phyloP scores from a whole-genome alignment of 2,329 filamentous ascomycete genomes.

The Amauroascus verrucosus region DNA sequence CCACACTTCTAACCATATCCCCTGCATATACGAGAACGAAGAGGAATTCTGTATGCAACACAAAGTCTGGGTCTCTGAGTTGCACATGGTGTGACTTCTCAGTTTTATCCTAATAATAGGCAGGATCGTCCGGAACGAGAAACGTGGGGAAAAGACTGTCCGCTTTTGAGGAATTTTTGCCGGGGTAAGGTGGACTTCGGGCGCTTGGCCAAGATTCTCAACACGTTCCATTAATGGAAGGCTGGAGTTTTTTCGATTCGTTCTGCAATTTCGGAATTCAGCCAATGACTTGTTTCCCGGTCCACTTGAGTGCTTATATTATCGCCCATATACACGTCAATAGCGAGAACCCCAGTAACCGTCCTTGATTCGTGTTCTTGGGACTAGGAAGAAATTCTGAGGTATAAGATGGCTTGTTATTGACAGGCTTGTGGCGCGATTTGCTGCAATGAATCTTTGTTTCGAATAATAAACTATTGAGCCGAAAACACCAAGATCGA shows the following conservation, averaged over 20 bases:
- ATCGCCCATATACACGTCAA: not conserved
- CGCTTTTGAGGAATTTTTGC: slow-evolving; percentile 4
- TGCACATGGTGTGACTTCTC: not conserved
- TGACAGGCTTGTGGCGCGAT: not conserved
- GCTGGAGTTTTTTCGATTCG: slow-evolving; percentile 5
- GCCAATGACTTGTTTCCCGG: not conserved
- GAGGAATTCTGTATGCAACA: not conserved
- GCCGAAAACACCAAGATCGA: slow-evolving; percentile 2
- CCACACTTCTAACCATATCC: not conserved
- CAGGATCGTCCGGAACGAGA: slow-evolving; percentile 7
- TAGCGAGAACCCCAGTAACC: not conserved
- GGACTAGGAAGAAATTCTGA: not conserved
- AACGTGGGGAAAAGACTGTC: slow-evolving; percentile 4
- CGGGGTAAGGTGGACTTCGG: not conserved
- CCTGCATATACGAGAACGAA: slow-evolving; percentile 4
- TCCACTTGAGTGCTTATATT: too few relatives aligned
- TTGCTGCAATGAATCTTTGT: not conserved
- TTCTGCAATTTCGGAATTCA: not conserved
- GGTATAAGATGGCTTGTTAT: not conserved
- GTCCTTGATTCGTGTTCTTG: not conserved
- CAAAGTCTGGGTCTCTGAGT: not conserved
- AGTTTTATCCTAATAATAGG: not conserved
- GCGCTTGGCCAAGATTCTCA: not conserved
- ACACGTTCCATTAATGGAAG: not conserved
- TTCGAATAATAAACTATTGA: not conserved